phyloP scores from a whole-genome alignment of 164 flowering plant species.

The Magnolia changhungtana region DNA sequence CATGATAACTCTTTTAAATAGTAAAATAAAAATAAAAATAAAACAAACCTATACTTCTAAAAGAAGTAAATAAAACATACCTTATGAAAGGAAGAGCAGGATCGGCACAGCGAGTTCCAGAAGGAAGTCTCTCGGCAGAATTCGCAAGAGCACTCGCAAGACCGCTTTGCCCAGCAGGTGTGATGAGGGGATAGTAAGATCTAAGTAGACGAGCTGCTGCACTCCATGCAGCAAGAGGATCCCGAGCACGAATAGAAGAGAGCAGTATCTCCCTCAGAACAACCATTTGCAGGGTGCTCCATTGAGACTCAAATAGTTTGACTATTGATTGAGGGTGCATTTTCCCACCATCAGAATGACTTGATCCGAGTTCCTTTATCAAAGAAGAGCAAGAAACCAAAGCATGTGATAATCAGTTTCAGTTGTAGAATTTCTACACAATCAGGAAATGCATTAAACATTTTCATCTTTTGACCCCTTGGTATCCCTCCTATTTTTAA shows the following conservation, averaged over 20 bases:
- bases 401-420: conserved; percentile 4
- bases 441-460: not conserved
- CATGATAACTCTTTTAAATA: too few species aligned
- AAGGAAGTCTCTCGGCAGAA: conserved; percentile 87
- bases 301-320: conserved; percentile 87
- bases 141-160: conserved; percentile 86
- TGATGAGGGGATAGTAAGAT: conserved; percentile 92
- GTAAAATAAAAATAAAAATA: too few species aligned
- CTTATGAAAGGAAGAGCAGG: conserved; percentile 95
- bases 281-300: conserved; percentile 99
- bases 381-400: conserved; percentile 11
- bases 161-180: conserved; percentile 97
- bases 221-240: conserved; percentile 99
- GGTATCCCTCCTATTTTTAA: too few species aligned
- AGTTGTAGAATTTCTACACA: not conserved
- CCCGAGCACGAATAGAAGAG: conserved; percentile 96
- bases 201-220: conserved; percentile 95
- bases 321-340: conserved; percentile 70
- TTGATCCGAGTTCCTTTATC: conserved; percentile 40
- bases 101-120: conserved; percentile 93
- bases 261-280: conserved; percentile 89
- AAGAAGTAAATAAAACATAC: conserved; percentile 28
- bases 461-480: too few species aligned
- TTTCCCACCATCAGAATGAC: conserved; percentile 60
- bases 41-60: not conserved